Evolutionary conservation across 2,329 filamentous ascomycete genomes (phyloP).

Genomic region (Penicillium concentricum): DNA sequence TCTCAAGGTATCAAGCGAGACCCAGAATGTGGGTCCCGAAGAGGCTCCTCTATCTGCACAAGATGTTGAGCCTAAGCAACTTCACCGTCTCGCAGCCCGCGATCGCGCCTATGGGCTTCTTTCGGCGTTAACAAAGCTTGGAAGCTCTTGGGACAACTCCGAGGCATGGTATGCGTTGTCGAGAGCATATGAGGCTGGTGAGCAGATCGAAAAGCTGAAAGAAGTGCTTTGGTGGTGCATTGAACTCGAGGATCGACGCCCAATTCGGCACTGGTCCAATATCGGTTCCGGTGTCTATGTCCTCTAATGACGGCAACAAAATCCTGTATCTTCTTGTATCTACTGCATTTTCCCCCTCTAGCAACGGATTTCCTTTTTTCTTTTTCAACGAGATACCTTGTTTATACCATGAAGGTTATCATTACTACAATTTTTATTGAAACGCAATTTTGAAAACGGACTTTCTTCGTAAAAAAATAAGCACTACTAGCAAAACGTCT

Average conservation of each 20-base stretch:
- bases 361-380: constrained; percentile 4
- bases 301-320: constrained; percentile 40
- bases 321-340: constrained; percentile 22
- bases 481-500: constrained; percentile 30
- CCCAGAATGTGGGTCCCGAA: constrained; percentile 1
- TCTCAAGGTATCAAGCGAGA: constrained; percentile 12
- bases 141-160: constrained; percentile 82
- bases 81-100: constrained; percentile 82
- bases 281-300: constrained; percentile 68
- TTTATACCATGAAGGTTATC: constrained; percentile 15
- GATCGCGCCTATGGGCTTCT: constrained; percentile 86
- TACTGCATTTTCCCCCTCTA: constrained; percentile 15
- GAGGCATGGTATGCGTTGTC: constrained; percentile 93
- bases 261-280: constrained; percentile 74
- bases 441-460: constrained; percentile 14
- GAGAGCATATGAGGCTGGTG: constrained; percentile 81
- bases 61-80: constrained; percentile 61
- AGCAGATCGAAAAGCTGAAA: constrained; percentile 82
- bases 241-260: constrained; percentile 82
- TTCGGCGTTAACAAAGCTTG: constrained; percentile 78
- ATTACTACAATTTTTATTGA: constrained; percentile 8
- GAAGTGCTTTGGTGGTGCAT: constrained; percentile 97
- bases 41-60: constrained; percentile 22
- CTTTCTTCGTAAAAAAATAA: constrained; percentile 16
- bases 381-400: constrained; percentile 28